Percentiles rank a stretch among this genome's conserved stretches.
These are phyloP conservation scores for Silene vulgaris DNA, from an alignment of 179 eudicot genomes.

Conservation along the genomic window DNA sequence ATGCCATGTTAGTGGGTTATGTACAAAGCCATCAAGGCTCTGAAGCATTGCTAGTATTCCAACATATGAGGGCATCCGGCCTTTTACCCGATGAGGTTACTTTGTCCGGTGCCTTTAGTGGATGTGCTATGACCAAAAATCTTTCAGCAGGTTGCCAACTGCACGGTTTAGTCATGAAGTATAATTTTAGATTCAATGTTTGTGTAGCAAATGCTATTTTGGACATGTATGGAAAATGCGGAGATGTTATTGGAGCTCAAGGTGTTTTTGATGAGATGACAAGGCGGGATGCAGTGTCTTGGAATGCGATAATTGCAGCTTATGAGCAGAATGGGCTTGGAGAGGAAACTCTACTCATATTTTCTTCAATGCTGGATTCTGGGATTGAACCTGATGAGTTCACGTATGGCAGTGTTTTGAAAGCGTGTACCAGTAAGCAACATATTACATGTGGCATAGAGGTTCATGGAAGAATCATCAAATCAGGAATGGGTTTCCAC, in stretches of 20 bases:
- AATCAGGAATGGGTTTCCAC: conserved; percentile 63
- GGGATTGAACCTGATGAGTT: conserved; percentile 81
- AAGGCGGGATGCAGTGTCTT: conserved; percentile 70
- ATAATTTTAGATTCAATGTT: conserved; percentile 37
- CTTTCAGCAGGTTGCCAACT: conserved; percentile 48
- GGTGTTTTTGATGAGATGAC: conserved; percentile 64
- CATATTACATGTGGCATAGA: conserved; percentile 44
- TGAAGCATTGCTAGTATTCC: conserved; percentile 58
- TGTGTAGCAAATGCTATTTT: conserved; percentile 63
- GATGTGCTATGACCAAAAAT: conserved; percentile 56
- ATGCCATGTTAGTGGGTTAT: conserved; percentile 76
- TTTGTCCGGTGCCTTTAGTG: conserved; percentile 69
- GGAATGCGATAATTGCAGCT: conserved; percentile 89
- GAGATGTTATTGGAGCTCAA: conserved; percentile 51
- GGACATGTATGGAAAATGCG: conserved; percentile 84
- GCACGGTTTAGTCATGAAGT: conserved; percentile 63
- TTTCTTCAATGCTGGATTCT: conserved; percentile 56
- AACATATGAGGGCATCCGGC: conserved; percentile 41
- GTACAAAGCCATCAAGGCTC: conserved; percentile 49
- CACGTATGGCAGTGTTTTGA: conserved; percentile 86
- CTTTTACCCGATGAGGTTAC: conserved; percentile 71
- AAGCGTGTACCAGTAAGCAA: conserved; percentile 59
- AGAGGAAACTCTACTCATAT: conserved; percentile 48
- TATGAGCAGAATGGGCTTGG: conserved; percentile 66
- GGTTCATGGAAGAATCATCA: conserved; percentile 53